Evolutionary conservation across 208 protist genomes (phyloP), one percentile per base, ranked within the genome.

Genomic region (Wallacemonas sp.): DNA sequence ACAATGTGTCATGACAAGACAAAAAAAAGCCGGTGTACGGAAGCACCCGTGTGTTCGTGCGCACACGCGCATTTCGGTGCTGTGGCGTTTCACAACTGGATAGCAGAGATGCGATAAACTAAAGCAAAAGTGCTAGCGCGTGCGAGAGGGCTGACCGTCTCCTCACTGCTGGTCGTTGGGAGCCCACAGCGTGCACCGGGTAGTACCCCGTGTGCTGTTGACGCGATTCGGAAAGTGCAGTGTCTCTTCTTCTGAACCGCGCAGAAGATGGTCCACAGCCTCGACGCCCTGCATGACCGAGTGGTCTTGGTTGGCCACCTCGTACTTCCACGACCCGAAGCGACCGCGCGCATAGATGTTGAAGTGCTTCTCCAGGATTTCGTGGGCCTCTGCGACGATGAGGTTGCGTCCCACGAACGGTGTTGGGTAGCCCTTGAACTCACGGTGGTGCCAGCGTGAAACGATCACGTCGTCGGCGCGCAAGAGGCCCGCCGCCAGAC

Each of bases 261-360:
- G 1, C 3, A 75, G 30, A 13, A 74, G 54, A 59, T 66, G 50
- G 30, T 83, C 63, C 15, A 87, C 71, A 15, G 76, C 77, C 72
- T 91, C 81, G n/a, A 91, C 84, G 5, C 84, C 84, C 42, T 87
- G 80, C 84, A 87, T 87, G 19, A 79, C 22, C 0, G 79, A 83
- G 59, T 88, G 80, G 57, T 88, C 81, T 41, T 92, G 80, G 53
- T 92, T 89, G 22, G 67, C 82, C 19, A 90, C 81, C 71, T 90
- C 87, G 63, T 90, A 93, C 60, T 74, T 68, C 81, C 83, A 90
- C 36, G 67, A 71, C 19, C 83, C 83, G 59, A 90, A 90, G 48
- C 87, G 80, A 10, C 83, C 83, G 12, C 87, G 78, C 1, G 68
- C 75, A 60, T 85, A 90, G 39, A 90, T 89, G 54, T 68, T 52